These are phyloP conservation scores for Cryphonectria radicalis DNA, from an alignment of 2,329 filamentous ascomycete genomes.

Conservation along the genomic window DNA sequence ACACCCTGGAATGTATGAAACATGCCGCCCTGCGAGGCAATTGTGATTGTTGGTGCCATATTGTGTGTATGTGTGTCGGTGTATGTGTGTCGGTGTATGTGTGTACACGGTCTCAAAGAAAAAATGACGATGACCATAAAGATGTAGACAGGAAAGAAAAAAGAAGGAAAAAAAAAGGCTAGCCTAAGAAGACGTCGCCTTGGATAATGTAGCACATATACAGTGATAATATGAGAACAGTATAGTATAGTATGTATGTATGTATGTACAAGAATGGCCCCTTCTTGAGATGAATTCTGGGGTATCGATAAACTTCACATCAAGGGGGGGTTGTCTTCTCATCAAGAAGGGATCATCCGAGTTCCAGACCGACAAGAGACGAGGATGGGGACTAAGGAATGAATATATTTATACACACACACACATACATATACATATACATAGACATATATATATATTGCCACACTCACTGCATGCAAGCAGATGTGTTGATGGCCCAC, in stretches of 20 bases:
- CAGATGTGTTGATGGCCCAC: conserved; percentile 40
- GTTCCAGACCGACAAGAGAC: conserved; percentile 37
- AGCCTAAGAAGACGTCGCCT: neutral
- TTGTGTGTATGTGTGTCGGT: conserved; percentile 22
- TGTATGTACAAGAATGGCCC: conserved; percentile 23
- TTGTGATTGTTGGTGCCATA: conserved; percentile 52
- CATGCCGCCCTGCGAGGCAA: conserved; percentile 56
- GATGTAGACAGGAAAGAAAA: neutral
- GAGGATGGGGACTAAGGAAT: conserved; percentile 39
- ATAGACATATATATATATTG: conserved; percentile 32
- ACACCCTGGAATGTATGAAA: conserved; percentile 60
- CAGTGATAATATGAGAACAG: neutral
- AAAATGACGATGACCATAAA: conserved; percentile 9
- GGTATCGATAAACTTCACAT: conserved; percentile 17
- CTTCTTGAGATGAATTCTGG: neutral
- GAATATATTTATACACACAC: conserved; percentile 42
- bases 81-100: neutral
- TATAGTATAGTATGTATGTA: neutral
- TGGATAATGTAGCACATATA: neutral
- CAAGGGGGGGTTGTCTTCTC: conserved; percentile 2
- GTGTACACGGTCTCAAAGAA: conserved; percentile 23
- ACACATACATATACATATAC: neutral
- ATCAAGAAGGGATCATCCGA: conserved; percentile 2
- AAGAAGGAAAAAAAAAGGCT: neutral
- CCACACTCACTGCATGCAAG: conserved; percentile 36